These are phyloP conservation scores for Catenaria anguillulae DNA, from an alignment of 371 early-diverging fungal genomes.

Conservation along the genomic window DNA sequence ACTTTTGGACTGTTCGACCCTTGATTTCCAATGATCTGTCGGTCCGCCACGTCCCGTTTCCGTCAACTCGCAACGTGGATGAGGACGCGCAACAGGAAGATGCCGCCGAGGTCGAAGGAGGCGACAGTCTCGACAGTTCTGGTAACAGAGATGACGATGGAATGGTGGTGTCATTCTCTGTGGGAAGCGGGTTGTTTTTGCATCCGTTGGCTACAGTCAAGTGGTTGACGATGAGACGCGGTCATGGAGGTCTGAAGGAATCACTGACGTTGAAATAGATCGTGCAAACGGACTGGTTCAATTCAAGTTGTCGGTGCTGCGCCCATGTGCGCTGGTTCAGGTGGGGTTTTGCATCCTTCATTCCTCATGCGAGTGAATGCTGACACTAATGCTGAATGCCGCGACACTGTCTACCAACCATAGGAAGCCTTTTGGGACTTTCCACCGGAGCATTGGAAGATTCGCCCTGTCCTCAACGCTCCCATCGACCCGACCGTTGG, in stretches of 20 bases:
- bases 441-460: conserved; percentile 23
- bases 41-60: conserved; percentile 22
- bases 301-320: conserved; percentile 26
- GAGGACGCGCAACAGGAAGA: conserved; percentile 13
- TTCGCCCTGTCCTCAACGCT: conserved; percentile 10
- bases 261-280: conserved; percentile 28
- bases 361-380: no score
- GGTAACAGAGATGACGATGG: conserved; percentile 14
- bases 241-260: conserved; percentile 25
- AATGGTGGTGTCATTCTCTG: conserved; percentile 15
- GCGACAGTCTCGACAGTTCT: background rate
- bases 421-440: conserved; percentile 23
- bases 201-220: conserved; percentile 7
- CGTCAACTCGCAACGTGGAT: conserved; percentile 15
- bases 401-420: no score
- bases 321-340: conserved; percentile 29
- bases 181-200: background rate
- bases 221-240: conserved; percentile 21
- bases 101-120: background rate
- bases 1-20: conserved; percentile 26
- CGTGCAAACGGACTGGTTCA: conserved; percentile 14
- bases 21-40: conserved; percentile 21
- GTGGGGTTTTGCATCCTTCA: conserved; percentile 9
- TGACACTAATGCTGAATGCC: no score
- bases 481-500: conserved; percentile 12